A percentile compares a stretch with the other conserved stretches of the same genome.
phyloP scores from a whole-genome alignment of 2,329 filamentous ascomycete species.

The Fusarium sp. region DNA sequence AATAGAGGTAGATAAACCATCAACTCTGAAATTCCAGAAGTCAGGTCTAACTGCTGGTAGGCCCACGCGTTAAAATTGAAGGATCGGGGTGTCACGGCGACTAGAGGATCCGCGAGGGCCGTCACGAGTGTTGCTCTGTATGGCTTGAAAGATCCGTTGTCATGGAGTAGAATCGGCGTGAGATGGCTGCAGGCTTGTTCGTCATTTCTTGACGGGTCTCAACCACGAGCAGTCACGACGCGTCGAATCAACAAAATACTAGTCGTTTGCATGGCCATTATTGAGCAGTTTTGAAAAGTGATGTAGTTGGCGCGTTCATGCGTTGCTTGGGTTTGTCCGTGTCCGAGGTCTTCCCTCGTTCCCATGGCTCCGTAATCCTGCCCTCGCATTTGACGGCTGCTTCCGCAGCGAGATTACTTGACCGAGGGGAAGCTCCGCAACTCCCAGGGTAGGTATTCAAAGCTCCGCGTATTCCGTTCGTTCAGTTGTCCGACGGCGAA shows the following conservation, averaged over 20 bases:
- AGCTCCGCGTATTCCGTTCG: background rate
- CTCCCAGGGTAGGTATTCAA: background rate
- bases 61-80: conserved; percentile 44
- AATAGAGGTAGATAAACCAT: conserved; percentile 45
- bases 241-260: conserved; percentile 44
- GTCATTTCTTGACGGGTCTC: conserved; percentile 16
- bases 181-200: conserved; percentile 36
- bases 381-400: background rate
- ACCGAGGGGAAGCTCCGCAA: background rate
- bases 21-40: conserved; percentile 21
- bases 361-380: background rate
- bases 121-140: conserved; percentile 21
- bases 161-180: conserved; percentile 42
- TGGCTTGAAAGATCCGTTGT: conserved; percentile 37
- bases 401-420: background rate
- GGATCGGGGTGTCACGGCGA: conserved; percentile 40
- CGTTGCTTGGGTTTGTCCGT: background rate
- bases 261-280: conserved; percentile 40
- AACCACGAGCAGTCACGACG: conserved; percentile 38
- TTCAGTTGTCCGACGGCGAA: background rate
- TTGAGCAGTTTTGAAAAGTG: conserved; percentile 10
- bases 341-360: background rate
- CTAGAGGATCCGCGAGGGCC: conserved; percentile 38
- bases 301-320: background rate
- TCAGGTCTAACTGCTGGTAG: conserved; percentile 41